A percentile compares a stretch with the other conserved stretches of the same genome.
Evolutionary conservation across 192 early-diverging fungal genomes (phyloP).

Genomic region (Podila minutissima): DNA sequence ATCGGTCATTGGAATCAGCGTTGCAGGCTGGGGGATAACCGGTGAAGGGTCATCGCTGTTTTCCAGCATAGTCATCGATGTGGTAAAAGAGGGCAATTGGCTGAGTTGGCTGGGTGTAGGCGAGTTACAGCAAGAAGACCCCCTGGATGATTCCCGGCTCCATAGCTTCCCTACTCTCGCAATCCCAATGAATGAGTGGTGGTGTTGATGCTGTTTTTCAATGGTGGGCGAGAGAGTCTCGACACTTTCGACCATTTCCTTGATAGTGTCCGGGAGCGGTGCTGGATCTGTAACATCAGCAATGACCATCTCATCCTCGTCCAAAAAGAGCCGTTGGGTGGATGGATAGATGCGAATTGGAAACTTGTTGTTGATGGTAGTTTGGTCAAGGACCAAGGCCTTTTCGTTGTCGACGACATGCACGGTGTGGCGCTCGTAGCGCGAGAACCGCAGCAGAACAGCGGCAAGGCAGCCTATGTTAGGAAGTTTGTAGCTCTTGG

Average conservation of each 20-base stretch:
- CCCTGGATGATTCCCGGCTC: conserved; percentile 13
- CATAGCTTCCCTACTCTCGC: conserved; percentile 8
- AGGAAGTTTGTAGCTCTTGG: neutral
- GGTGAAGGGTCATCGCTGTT: neutral
- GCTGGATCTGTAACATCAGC: neutral
- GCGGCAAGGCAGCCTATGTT: conserved; percentile 21
- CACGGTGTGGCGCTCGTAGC: neutral
- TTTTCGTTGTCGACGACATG: conserved; percentile 7
- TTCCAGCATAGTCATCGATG: neutral
- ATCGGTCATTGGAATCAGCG: neutral
- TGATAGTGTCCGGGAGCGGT: too few species aligned
- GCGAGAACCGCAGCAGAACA: conserved; percentile 11
- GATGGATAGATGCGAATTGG: conserved; percentile 36
- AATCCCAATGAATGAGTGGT: conserved; percentile 12
- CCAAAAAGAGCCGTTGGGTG: conserved; percentile 3
- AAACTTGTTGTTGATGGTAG: conserved; percentile 24
- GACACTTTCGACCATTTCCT: neutral
- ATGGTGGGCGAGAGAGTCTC: neutral
- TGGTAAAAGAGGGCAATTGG: conserved; percentile 9
- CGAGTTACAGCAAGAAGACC: conserved; percentile 9
- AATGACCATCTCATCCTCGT: conserved; percentile 6
- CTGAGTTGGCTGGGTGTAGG: conserved; percentile 3
- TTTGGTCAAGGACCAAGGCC: conserved; percentile 10
- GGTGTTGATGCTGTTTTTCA: conserved; percentile 9
- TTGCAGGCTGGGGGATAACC: neutral